Evolutionary conservation across 2,329 filamentous ascomycete genomes (phyloP).

Genomic region (Penicillium frequentans): DNA sequence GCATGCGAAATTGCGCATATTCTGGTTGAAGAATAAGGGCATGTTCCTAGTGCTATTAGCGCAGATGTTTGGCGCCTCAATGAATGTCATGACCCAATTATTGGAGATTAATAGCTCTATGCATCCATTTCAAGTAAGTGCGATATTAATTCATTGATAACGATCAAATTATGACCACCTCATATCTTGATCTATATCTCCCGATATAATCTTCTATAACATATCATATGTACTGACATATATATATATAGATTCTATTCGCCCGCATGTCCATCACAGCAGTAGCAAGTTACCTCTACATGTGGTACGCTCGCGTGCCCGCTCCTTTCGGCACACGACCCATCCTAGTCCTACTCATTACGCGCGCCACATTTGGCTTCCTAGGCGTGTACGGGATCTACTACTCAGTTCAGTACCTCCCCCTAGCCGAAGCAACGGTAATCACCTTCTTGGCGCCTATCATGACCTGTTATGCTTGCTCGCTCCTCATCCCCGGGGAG

Average conservation of each 20-base stretch:
- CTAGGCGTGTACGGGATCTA: constrained; percentile 81
- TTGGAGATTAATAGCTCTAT: constrained; percentile 70
- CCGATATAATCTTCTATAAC: neutral
- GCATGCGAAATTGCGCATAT: constrained; percentile 23
- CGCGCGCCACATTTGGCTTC: constrained; percentile 69
- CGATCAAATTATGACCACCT: too few species aligned
- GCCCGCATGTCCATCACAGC: constrained; percentile 74
- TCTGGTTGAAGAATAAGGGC: constrained; percentile 68
- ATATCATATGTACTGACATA: neutral
- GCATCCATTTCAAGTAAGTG: constrained; percentile 71
- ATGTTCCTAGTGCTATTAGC: constrained; percentile 70
- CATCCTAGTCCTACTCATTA: constrained; percentile 66
- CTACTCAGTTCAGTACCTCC: constrained; percentile 73
- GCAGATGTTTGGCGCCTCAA: constrained; percentile 78
- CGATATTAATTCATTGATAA: constrained; percentile 3
- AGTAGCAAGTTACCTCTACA: constrained; percentile 66
- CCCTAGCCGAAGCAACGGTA: constrained; percentile 83
- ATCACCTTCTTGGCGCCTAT: constrained; percentile 84
- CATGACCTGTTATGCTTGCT: constrained; percentile 77
- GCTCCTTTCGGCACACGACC: constrained; percentile 67
- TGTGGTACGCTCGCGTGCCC: constrained; percentile 68
- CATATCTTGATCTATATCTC: neutral
- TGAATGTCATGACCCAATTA: constrained; percentile 79
- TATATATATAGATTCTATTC: constrained; percentile 64
- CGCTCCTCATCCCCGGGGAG: constrained; percentile 67